Base-by-base conservation (phyloP, 73 alveolate species). In the Effrenium voratum region DNA sequence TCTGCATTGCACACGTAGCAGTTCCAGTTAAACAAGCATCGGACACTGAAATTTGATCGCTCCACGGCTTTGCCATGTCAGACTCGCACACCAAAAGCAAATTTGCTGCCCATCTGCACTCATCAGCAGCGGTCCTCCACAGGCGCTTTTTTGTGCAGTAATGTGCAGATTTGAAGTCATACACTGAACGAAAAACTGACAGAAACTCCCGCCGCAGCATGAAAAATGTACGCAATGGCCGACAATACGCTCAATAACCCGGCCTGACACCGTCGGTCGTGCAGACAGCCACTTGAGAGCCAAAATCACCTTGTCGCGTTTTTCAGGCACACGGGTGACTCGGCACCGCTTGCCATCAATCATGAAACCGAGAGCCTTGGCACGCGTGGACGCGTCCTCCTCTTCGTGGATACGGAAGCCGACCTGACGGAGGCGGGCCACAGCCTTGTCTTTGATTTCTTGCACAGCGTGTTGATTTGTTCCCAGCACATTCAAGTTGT, bases 151-250 rank as follows among this genome's bases (percentile, higher is more conserved):
- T 55, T 12, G 5, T 2, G 2, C 46, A 46, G 45, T 72, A 68
- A n/a, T 70, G 88, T 0, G 46, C 43, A 1, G 0, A 5, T 46
- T 46, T 72, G 88, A 91, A 91, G 6, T 91, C 98, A 72, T 91
- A 91, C 19, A 91, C 46, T 0, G 76, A 12, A 34, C 98, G 75
- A 3, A 91, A 72, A 2, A 72, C 40, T 1, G 57, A 5, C 22
- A 91, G 59, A 0, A 36, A 19, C 36, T 68, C 90, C 26, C 98
- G 19, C 28, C 77, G 57, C 44, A 91, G 24, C 98, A 72, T 70
- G 66, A 72, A 91, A n/a, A n/a, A 38, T 91, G 98, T 0, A 72
- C 32, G 59, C 86, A 68, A 34, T 91, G 98, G 1, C 98, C 98
- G 1, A 91, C 38, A 15, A 91, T 90, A 5, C 40, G 26, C 79